Evolutionary conservation across 2,329 filamentous ascomycete genomes (phyloP), one percentile per base, ranked within the genome.

Genomic region (Fonsecaea nubica): DNA sequence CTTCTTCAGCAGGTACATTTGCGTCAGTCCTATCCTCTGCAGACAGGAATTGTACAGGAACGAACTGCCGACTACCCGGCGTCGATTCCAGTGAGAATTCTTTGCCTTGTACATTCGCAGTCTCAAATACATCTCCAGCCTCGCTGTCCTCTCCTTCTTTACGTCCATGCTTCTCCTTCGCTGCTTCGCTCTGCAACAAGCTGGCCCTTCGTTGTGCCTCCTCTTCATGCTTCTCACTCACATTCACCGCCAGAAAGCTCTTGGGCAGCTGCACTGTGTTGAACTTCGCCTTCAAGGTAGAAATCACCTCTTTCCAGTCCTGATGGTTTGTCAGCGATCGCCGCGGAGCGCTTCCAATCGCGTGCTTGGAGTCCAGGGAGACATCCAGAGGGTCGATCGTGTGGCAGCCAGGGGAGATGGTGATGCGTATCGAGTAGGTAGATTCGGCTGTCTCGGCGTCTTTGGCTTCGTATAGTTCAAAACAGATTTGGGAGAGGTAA

Each of bases 271-370:
- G 80, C n/a, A 84, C 82, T 91, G 93, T 93, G 76, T 97, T 92
- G 76, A 99, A 98, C 75, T 97, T 98, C 58, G 92, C 94, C 71
- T 93, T 88, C 70, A 99, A 82, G 1, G 93, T 98, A 80, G 97
- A 93, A 72, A 99, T 92, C n/a, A 99, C 92, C 74, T 94, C 88
- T 80, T 96, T 94, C 94, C 95, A 99, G 78, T 99, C 92, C 42
- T 89, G 89, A 79, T 99, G 96, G 2, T 92, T 87, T 2, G 94
- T 98, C 74, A 99, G 81, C 76, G 92, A 96, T 69, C 95, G 86
- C 69, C 93, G 85, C n/a, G 92, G 93, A 6, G 94, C 92, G 76
- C 92, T 96, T 48, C 94, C 93, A 74, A 99, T 99, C 78, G 93
- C 96, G 78, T 99, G 95, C 74, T 95, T 92, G 73, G 92, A 95